Base-by-base conservation (phyloP, 2,329 filamentous ascomycete species). In the Aureobasidium musti region DNA sequence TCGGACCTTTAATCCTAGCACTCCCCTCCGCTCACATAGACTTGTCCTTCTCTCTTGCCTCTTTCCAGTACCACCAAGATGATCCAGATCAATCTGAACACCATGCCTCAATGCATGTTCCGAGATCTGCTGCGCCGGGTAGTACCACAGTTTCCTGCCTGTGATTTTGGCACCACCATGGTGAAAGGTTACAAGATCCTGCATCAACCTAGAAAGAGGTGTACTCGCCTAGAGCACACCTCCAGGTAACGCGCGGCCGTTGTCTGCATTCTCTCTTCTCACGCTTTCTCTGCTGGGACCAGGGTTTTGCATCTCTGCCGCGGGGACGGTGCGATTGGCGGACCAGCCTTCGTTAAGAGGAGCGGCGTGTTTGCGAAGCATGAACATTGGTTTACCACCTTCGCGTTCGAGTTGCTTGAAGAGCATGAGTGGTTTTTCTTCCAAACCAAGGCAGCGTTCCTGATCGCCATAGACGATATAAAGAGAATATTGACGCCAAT, bases 381-480 rank as follows among this genome's bases (percentile, higher is more conserved):
- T 99, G 75, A 99, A 99, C 95, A 98, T 98, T 26, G 95, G 95
- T 77, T 98, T 99, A 79, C 96, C 90, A 54, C 95, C 95, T 80
- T 98, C 95, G 77, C 93, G 93, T 76, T 98, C 93, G 66, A 99
- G 82, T 77, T 98, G 93, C 80, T 99, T 99, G 81, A 99, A 99
- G 69, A 99, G 80, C 69, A 97, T 96, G 67, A 99, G 81, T 11
- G 95, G 95, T 74, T 96, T 94, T 79, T 99, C 95, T 67, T 98
- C 90, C 71, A 97, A 82, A 0, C 91, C 92, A 43, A 99, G 80
- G 77, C 94, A 98, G 17, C 95, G 89, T 80, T 99, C 95, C 78
- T 98, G 92, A 74, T 98, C 93, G n/a, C 95, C 95, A 73, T 97
- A 97, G 4, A 99, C 95, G 76, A 99, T 99, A 76, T 98, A 99